These are phyloP conservation scores for Penicillium sp. DNA, from an alignment of 2,329 filamentous ascomycete species.

Conservation along the genomic window DNA sequence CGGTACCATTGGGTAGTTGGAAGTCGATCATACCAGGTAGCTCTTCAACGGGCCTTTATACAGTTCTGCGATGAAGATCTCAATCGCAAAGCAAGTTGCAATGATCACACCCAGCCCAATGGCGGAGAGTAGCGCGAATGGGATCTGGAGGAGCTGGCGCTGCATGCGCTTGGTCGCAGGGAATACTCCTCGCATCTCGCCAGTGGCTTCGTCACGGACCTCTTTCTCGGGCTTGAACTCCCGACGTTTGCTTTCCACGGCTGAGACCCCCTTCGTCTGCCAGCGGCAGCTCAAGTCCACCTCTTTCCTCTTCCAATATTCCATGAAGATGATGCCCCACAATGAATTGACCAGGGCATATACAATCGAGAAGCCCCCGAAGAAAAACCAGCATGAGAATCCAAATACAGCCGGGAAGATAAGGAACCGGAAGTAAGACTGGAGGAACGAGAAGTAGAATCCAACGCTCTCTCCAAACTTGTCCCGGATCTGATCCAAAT, in stretches of 20 bases:
- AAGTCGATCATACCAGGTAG: conserved; percentile 64
- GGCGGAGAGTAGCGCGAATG: conserved; percentile 79
- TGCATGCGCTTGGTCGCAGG: conserved; percentile 75
- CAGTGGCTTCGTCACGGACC: conserved; percentile 76
- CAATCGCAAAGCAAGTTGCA: conserved; percentile 85
- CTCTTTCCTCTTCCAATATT: conserved; percentile 96
- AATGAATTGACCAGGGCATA: conserved; percentile 80
- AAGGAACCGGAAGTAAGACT: conserved; percentile 89
- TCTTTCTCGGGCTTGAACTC: conserved; percentile 81
- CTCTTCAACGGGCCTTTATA: conserved; percentile 89
- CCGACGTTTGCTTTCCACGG: conserved; percentile 73
- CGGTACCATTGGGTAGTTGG: neutral
- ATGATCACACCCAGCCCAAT: conserved; percentile 81
- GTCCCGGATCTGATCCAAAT: conserved; percentile 74
- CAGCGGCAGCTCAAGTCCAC: conserved; percentile 84
- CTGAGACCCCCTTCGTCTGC: conserved; percentile 84
- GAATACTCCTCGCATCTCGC: conserved; percentile 76
- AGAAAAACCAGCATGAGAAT: conserved; percentile 73
- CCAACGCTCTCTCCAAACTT: conserved; percentile 76
- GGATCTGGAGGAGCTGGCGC: conserved; percentile 81
- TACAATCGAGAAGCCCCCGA: conserved; percentile 80
- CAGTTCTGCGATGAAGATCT: conserved; percentile 95
- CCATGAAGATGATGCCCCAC: conserved; percentile 88
- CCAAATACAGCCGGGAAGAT: conserved; percentile 81
- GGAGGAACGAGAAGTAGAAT: conserved; percentile 94